Conservation (phyloP, 768 basidiomycete species). For the Lactifluus pinguis region DNA sequence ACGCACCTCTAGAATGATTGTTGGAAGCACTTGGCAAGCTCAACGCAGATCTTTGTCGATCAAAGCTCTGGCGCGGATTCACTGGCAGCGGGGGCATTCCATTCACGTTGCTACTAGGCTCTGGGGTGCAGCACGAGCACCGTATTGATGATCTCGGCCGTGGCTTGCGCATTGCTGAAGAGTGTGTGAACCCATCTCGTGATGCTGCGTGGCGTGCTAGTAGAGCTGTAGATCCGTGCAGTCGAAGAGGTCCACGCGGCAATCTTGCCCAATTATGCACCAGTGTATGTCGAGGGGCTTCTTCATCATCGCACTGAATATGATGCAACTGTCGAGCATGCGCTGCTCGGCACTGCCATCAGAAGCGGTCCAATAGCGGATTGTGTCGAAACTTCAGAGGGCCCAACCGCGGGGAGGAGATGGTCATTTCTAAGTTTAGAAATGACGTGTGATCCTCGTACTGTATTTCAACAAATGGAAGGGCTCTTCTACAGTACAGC, state of each 20-base stretch:
- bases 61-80: constrained; percentile 17
- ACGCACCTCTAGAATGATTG: constrained; percentile 48
- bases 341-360: constrained; percentile 49
- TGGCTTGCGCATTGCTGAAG: constrained; percentile 11
- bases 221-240: constrained; percentile 42
- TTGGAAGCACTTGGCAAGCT: constrained; percentile 42
- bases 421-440: constrained; percentile 53
- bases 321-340: constrained; percentile 49
- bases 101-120: constrained; percentile 54
- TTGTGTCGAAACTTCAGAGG: constrained; percentile 9
- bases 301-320: constrained; percentile 37
- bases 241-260: constrained; percentile 65
- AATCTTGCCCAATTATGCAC: constrained; percentile 58
- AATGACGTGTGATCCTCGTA: neutral
- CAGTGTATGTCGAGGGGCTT: constrained; percentile 49
- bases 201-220: constrained; percentile 21
- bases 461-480: too few species aligned
- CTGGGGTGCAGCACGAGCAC: constrained; percentile 36
- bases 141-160: constrained; percentile 32
- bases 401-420: constrained; percentile 29
- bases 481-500: too few species aligned
- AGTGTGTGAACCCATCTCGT: constrained; percentile 2
- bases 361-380: constrained; percentile 24
- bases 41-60: constrained; percentile 17
- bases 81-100: constrained; percentile 53